These are phyloP conservation scores for Jamesozyma piceae DNA, from an alignment of 805 yeast species.

Conservation along the genomic window DNA sequence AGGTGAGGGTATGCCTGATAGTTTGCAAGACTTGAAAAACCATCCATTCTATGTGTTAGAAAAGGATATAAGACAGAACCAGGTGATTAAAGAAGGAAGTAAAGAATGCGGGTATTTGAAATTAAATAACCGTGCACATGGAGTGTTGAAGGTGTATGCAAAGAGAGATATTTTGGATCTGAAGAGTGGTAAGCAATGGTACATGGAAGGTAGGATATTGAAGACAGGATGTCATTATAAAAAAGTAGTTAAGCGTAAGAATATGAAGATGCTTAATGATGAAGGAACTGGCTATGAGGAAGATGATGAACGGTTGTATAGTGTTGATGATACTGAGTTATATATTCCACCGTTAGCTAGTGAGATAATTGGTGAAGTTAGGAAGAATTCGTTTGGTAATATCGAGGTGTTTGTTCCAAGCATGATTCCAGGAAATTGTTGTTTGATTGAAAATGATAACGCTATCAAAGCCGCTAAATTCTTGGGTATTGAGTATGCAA, in stretches of 20 bases:
- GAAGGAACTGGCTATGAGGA: slow-evolving; percentile 43
- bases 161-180: slow-evolving; percentile 55
- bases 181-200: slow-evolving; percentile 79
- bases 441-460: slow-evolving; percentile 43
- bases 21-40: slow-evolving; percentile 67
- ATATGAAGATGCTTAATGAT: slow-evolving; percentile 33
- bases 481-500: slow-evolving; percentile 68
- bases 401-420: slow-evolving; percentile 66
- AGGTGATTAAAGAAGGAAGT: slow-evolving; percentile 58
- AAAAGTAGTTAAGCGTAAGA: slow-evolving; percentile 35
- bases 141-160: slow-evolving; percentile 54
- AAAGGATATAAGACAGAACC: slow-evolving; percentile 61
- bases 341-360: slow-evolving; percentile 57
- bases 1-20: slow-evolving; percentile 81
- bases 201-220: slow-evolving; percentile 64
- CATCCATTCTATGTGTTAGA: slow-evolving; percentile 85
- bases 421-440: slow-evolving; percentile 81
- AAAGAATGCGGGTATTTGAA: slow-evolving; percentile 60
- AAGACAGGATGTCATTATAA: slow-evolving; percentile 62
- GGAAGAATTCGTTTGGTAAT: slow-evolving; percentile 73
- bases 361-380: slow-evolving; percentile 49
- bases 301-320: slow-evolving; percentile 62
- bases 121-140: slow-evolving; percentile 30
- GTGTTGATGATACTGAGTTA: slow-evolving; percentile 66
- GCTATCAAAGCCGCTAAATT: slow-evolving; percentile 64